Percentiles rank a stretch among this genome's conserved stretches.
These are phyloP conservation scores for Thielaviopsis ethacetica DNA, from an alignment of 2,329 filamentous ascomycete species.

Conservation along the genomic window DNA sequence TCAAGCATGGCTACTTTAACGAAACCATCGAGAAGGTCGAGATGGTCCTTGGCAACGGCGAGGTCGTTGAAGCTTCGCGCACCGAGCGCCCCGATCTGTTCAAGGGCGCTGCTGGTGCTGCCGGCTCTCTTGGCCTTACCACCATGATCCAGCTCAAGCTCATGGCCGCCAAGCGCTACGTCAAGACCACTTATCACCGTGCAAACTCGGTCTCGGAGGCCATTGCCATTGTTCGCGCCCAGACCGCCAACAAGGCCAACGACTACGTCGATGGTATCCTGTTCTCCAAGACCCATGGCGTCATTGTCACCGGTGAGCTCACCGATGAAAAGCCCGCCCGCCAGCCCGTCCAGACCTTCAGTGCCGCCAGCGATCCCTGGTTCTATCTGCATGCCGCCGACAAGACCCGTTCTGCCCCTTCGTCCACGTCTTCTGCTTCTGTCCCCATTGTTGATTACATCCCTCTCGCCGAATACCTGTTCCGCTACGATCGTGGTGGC, in stretches of 20 bases:
- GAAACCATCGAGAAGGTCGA: conserved; percentile 46
- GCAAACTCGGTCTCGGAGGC: conserved; percentile 31
- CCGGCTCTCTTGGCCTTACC: conserved; percentile 51
- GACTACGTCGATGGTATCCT: conserved; percentile 65
- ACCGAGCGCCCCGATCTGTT: conserved; percentile 39
- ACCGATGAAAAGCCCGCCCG: conserved; percentile 32
- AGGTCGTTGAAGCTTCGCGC: conserved; percentile 37
- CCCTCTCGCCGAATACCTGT: conserved; percentile 56
- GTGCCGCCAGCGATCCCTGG: conserved; percentile 51
- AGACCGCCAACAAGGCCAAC: conserved; percentile 26
- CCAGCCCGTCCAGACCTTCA: conserved; percentile 35
- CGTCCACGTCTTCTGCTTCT: conserved; percentile 9
- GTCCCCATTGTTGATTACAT: conserved; percentile 34
- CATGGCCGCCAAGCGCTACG: conserved; percentile 41
- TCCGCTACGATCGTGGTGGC: conserved; percentile 58
- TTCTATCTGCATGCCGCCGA: conserved; percentile 56
- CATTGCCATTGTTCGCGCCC: conserved; percentile 31
- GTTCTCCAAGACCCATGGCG: conserved; percentile 43
- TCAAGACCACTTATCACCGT: conserved; percentile 46
- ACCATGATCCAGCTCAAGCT: conserved; percentile 51
- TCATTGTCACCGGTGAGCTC: conserved; percentile 49
- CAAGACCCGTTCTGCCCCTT: conserved; percentile 19
- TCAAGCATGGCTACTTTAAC: conserved; percentile 57
- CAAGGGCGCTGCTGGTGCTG: conserved; percentile 45
- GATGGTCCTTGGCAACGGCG: conserved; percentile 52